Percentiles rank a stretch among this genome's conserved stretches.
These are phyloP conservation scores for Pseudocercospora musae DNA, from an alignment of 2,329 filamentous ascomycete genomes.

Conservation along the genomic window DNA sequence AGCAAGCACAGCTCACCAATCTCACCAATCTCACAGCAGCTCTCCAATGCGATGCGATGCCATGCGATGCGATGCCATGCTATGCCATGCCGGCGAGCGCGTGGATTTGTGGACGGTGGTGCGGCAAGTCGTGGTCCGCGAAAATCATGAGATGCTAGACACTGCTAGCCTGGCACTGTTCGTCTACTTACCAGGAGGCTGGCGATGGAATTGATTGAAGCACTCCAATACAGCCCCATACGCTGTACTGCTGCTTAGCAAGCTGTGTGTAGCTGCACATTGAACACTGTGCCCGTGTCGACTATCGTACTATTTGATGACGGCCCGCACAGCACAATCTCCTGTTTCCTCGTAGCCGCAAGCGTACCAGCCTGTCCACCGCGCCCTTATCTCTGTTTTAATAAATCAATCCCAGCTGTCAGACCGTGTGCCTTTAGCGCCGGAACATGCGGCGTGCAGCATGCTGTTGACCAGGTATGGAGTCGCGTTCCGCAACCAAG, in stretches of 20 bases:
- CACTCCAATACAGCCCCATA: not conserved
- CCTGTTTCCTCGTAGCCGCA: slow-evolving; percentile 5
- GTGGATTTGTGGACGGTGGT: slow-evolving; percentile 3
- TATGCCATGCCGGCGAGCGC: no score
- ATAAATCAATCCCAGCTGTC: not conserved
- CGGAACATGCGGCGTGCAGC: slow-evolving; percentile 10
- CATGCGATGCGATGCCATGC: not conserved
- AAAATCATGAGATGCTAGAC: not conserved
- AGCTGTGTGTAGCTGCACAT: slow-evolving; percentile 3
- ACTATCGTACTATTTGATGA: not conserved
- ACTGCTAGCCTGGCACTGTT: not conserved
- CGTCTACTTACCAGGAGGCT: not conserved
- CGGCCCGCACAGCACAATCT: slow-evolving; percentile 10
- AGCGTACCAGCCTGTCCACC: slow-evolving; percentile 11
- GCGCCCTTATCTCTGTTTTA: slow-evolving; percentile 3
- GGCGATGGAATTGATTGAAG: not conserved
- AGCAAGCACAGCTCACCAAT: not conserved
- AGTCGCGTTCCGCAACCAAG: not conserved
- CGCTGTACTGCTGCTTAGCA: not conserved
- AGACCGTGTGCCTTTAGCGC: slow-evolving; percentile 8
- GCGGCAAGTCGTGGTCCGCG: not conserved
- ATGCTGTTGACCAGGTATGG: not conserved
- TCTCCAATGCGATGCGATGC: not conserved
- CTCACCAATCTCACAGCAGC: not conserved
- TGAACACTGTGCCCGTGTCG: not conserved